phyloP scores from a whole-genome alignment of 1,284 basidiomycete species.

The Sutorius eximius region DNA sequence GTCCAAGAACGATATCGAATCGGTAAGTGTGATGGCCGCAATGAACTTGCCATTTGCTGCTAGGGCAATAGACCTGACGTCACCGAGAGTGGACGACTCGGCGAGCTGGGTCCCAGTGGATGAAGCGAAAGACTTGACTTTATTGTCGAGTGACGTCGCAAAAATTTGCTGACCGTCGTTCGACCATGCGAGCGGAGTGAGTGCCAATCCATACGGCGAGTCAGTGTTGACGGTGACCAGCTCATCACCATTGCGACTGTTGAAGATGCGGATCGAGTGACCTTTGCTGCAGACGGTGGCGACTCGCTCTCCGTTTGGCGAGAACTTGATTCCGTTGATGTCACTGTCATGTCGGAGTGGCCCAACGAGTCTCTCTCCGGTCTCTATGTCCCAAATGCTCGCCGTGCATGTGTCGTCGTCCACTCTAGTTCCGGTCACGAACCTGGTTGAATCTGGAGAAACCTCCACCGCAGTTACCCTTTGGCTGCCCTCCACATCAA shows the following conservation, averaged over 20 bases:
- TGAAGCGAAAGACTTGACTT: background rate
- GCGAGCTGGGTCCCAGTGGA: background rate
- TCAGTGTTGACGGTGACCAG: background rate
- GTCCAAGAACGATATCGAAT: background rate
- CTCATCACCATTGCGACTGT: background rate
- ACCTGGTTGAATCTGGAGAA: background rate
- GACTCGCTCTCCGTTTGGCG: background rate
- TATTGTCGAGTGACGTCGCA: background rate
- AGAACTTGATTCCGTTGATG: background rate
- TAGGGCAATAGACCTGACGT: accelerated
- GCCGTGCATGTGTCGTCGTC: background rate
- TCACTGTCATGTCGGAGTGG: background rate
- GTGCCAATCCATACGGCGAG: background rate
- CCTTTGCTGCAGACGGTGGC: background rate
- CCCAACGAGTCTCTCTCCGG: background rate
- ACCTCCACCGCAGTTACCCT: background rate
- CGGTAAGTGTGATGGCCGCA: accelerated
- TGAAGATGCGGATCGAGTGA: background rate
- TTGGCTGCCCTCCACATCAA: background rate
- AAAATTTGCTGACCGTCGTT: background rate
- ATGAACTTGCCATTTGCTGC: background rate
- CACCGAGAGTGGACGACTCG: background rate
- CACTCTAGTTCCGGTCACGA: background rate
- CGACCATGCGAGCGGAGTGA: background rate
- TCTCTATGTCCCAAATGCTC: background rate